phyloP scores from a whole-genome alignment of 2,329 filamentous ascomycete species.

The Lecanicillium sp. region DNA sequence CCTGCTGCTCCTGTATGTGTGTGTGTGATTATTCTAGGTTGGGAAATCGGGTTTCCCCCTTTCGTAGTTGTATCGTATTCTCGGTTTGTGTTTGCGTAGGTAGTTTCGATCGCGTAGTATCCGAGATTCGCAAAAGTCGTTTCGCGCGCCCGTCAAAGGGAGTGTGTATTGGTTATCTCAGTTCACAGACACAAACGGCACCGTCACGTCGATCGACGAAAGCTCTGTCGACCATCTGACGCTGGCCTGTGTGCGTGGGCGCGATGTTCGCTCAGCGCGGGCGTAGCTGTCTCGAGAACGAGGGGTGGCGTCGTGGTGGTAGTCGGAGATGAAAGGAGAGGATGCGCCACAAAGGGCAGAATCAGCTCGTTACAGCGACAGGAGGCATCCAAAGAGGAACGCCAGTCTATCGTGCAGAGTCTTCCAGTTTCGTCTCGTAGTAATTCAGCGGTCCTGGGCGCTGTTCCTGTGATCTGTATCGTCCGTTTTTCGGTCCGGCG shows the following conservation, averaged over 20 bases:
- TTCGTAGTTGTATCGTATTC: too few relatives aligned
- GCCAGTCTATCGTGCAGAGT: not conserved
- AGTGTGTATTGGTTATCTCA: too few relatives aligned
- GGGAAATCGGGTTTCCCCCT: too few relatives aligned
- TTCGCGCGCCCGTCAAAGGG: not conserved
- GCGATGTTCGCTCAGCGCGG: too few relatives aligned
- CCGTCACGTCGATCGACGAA: too few relatives aligned
- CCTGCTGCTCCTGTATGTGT: not conserved
- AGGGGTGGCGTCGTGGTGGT: constrained; percentile 4
- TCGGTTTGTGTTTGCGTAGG: constrained; percentile 1
- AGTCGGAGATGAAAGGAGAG: not conserved
- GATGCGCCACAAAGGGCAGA: constrained; percentile 2
- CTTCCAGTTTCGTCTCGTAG: not conserved
- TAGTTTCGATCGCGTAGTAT: not conserved
- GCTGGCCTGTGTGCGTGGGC: not conserved
- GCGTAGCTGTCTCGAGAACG: not conserved
- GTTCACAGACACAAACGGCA: too few relatives aligned
- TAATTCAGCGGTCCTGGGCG: not conserved
- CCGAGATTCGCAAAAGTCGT: not conserved
- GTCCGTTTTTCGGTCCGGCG: not conserved
- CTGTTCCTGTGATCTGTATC: not conserved
- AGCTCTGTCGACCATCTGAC: constrained; percentile 1
- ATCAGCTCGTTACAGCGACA: not conserved
- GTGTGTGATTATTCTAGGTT: not conserved
- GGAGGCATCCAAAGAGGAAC: constrained; percentile 4